Conservation (phyloP, 768 basidiomycete genomes). For the Leccinum barrowsii region DNA sequence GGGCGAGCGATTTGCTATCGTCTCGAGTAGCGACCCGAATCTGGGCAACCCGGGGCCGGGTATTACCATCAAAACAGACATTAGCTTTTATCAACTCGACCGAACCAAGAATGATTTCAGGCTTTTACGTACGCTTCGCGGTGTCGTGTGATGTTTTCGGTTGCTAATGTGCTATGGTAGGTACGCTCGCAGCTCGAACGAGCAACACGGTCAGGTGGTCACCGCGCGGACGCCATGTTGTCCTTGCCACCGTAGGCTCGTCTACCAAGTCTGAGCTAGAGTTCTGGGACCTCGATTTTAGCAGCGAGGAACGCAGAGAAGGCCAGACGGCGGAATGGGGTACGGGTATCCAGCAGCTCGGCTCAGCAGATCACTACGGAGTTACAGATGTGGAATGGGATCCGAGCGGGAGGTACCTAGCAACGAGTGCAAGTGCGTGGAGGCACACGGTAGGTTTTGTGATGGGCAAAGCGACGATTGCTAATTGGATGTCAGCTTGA, state of each 20-base stretch:
- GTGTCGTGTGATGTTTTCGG: background rate
- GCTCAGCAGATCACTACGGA: slow-evolving; percentile 91
- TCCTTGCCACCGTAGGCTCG: slow-evolving; percentile 93
- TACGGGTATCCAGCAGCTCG: slow-evolving; percentile 78
- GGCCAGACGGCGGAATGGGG: slow-evolving; percentile 69
- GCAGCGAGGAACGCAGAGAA: slow-evolving; percentile 50
- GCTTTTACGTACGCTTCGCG: slow-evolving; percentile 61
- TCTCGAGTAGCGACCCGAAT: slow-evolving; percentile 92
- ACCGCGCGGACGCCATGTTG: slow-evolving; percentile 91
- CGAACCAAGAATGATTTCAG: slow-evolving; percentile 92
- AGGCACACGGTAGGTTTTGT: slow-evolving; percentile 71
- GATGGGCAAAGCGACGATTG: background rate
- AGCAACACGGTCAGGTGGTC: slow-evolving; percentile 97
- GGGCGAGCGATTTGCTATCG: slow-evolving; percentile 93
- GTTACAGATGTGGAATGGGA: slow-evolving; percentile 99
- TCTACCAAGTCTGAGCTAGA: slow-evolving; percentile 95
- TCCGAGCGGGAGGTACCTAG: slow-evolving; percentile 89
- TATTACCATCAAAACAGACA: slow-evolving; percentile 92
- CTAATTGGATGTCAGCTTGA: slow-evolving; percentile 62
- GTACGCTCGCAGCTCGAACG: slow-evolving; percentile 73
- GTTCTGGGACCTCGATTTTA: slow-evolving; percentile 98
- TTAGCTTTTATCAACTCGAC: slow-evolving; percentile 95
- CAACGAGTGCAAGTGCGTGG: slow-evolving; percentile 94
- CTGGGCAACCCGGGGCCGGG: slow-evolving; percentile 87
- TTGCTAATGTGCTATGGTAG: slow-evolving; percentile 37